Evolutionary conservation across 768 basidiomycete species (phyloP).

Genomic region (Lactarius hengduanensis): DNA sequence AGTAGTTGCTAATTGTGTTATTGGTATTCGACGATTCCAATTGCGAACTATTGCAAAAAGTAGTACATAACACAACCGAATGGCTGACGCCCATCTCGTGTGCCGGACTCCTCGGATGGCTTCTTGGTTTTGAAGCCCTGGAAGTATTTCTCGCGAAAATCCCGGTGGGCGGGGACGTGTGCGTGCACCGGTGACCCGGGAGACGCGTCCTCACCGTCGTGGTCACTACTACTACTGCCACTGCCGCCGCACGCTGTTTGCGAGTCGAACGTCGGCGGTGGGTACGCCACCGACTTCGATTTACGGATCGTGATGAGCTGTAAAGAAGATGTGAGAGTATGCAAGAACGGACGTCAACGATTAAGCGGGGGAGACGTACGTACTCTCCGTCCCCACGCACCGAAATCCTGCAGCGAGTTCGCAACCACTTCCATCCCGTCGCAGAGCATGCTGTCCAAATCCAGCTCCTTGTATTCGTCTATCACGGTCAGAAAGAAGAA

Average conservation of each 20-base stretch:
- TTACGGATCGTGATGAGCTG: constrained; percentile 93
- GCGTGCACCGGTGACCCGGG: constrained; percentile 35
- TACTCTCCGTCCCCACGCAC: constrained; percentile 91
- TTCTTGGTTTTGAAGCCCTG: constrained; percentile 75
- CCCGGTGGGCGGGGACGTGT: constrained; percentile 73
- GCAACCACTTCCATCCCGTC: constrained; percentile 86
- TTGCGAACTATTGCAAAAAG: not conserved
- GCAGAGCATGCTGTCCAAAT: constrained; percentile 74
- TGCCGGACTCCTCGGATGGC: not conserved
- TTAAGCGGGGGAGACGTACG: constrained; percentile 36
- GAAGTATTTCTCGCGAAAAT: constrained; percentile 88
- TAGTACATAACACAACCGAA: not conserved
- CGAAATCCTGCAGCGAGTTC: constrained; percentile 91
- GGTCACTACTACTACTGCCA: not conserved
- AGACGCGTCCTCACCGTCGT: too few relatives aligned
- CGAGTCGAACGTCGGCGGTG: constrained; percentile 55
- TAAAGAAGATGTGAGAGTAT: not conserved
- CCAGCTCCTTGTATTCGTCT: constrained; percentile 87
- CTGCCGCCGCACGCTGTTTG: not conserved
- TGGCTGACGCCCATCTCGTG: not conserved
- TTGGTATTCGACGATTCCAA: too few relatives aligned
- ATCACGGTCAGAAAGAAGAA: constrained; percentile 90
- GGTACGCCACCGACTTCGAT: constrained; percentile 43
- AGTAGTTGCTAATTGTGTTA: not conserved
- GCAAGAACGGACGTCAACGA: constrained; percentile 4